phyloP scores from a whole-genome alignment of 208 protist genomes.

The Acanthamoeba lenticulata region DNA sequence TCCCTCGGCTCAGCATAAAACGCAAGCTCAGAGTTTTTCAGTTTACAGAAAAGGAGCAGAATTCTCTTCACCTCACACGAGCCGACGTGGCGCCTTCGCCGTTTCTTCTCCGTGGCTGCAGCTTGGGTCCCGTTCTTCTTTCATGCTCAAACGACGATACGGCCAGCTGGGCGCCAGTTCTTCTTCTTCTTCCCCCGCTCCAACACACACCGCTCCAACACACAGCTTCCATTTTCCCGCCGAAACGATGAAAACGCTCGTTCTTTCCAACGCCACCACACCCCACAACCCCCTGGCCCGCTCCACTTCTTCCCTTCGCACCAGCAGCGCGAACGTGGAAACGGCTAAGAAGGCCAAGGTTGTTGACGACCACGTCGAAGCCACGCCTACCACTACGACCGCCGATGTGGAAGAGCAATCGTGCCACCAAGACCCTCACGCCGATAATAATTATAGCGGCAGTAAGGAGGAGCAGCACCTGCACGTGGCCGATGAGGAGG shows the following conservation, averaged over 20 bases:
- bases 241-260: slow-evolving; percentile 7
- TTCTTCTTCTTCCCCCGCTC: not conserved
- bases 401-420: not conserved
- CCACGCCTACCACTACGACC: not conserved
- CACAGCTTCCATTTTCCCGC: not conserved
- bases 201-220: not conserved
- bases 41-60: not conserved
- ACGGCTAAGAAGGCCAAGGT: not conserved
- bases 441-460: too few species aligned
- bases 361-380: not conserved
- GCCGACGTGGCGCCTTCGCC: not conserved
- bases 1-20: too few species aligned
- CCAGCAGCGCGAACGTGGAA: not conserved
- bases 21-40: not conserved
- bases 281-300: not conserved
- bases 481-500: not conserved
- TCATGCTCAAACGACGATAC: not conserved
- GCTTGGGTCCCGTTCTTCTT: not conserved
- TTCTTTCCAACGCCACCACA: not conserved
- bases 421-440: not conserved
- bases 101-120: not conserved
- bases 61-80: not conserved
- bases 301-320: not conserved
- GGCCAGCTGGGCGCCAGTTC: not conserved
- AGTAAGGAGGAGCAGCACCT: not conserved